Evolutionary conservation across 148 eudicot species (phyloP), one percentile per base, ranked within the genome.

Genomic region (Dianthus caryophyllus): DNA sequence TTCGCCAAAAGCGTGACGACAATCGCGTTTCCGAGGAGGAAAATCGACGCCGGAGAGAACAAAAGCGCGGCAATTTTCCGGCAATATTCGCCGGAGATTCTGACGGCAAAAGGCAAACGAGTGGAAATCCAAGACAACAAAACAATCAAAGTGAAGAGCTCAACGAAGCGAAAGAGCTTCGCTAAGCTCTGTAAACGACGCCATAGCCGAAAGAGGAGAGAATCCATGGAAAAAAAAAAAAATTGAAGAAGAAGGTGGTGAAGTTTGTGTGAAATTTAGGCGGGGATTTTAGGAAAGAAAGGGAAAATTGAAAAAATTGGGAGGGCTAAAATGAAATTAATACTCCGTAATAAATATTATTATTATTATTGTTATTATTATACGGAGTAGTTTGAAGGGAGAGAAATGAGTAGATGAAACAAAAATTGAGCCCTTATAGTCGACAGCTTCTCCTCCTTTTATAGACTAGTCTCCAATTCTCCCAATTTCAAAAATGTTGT

Each of bases 21-120:
- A 58, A 92, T 92, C 13, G 81, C 77, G 75, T 92, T 92, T 54
- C 89, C 75, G 67, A 87, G 66, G 0, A 89, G 51, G 74, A 92
- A 92, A 26, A 92, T 78, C 46, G 83, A 87, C 62, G 79, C 48
- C 6, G 90, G 94, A 70, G 85, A 85, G 13, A 79, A 20, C 25
- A 85, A 29, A 20, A 85, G 12, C 20, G 78, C 59, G 14, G 80
- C 18, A 21, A 81, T 52, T 14, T 30, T 76, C 18, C 79, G 80
- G 63, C 75, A 74, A 51, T 79, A 85, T 54, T 82, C 82, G 68
- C 84, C 78, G 81, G 84, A 81, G 69, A 77, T 69, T 78, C 55
- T 83, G 56, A 85, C 64, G 41, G 77, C 84, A 58, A 76, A 77
- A 14, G 91, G 97, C 17, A 89, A 67, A n/a, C 83, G 89, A 69